These are phyloP conservation scores for Claviceps sp. DNA, from an alignment of 2,329 filamentous ascomycete genomes.

Conservation along the genomic window DNA sequence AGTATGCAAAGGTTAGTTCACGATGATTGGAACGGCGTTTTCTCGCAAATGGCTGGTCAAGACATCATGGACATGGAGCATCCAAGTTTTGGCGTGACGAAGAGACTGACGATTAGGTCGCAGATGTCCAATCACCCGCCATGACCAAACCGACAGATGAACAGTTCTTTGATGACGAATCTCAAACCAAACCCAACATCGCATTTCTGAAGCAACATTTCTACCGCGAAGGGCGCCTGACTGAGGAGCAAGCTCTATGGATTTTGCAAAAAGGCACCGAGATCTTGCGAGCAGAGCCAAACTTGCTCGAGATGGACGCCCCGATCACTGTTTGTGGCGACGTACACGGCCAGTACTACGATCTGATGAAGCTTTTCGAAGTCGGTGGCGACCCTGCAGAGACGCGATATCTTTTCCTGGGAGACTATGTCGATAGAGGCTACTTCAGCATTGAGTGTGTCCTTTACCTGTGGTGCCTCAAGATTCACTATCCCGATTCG, in stretches of 20 bases:
- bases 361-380: slow-evolving; percentile 98
- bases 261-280: slow-evolving; percentile 84
- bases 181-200: slow-evolving; percentile 80
- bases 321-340: slow-evolving; percentile 98
- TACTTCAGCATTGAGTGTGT: slow-evolving; percentile 99
- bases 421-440: slow-evolving; percentile 94
- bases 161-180: slow-evolving; percentile 81
- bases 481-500: slow-evolving; percentile 97
- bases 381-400: slow-evolving; percentile 94
- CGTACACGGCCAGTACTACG: slow-evolving; percentile 97
- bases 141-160: slow-evolving; percentile 86
- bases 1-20: slow-evolving; percentile 83
- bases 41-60: neutral
- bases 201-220: slow-evolving; percentile 96
- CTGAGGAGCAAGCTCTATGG: slow-evolving; percentile 93
- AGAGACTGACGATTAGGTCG: slow-evolving; percentile 6
- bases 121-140: slow-evolving; percentile 95
- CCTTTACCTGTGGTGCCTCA: slow-evolving; percentile 91
- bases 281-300: slow-evolving; percentile 78
- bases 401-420: slow-evolving; percentile 91
- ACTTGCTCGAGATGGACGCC: slow-evolving; percentile 96
- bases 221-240: slow-evolving; percentile 91
- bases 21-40: neutral
- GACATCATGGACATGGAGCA: neutral
- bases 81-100: neutral